Percentiles rank a stretch among this genome's conserved stretches.
These are phyloP conservation scores for Paramecium caudatum DNA, from an alignment of 73 alveolate genomes.

Conservation along the genomic window DNA sequence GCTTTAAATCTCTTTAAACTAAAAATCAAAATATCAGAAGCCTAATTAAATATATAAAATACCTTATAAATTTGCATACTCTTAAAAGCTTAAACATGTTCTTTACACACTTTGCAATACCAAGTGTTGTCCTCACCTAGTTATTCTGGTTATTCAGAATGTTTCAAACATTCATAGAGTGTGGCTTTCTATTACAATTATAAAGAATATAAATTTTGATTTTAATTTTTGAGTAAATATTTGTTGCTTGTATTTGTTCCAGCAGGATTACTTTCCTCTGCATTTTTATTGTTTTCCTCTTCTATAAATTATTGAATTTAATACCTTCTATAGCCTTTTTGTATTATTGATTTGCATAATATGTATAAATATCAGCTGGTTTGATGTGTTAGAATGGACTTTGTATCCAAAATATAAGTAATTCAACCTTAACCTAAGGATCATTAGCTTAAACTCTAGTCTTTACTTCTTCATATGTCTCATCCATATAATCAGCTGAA, in stretches of 20 bases:
- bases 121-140: conserved; percentile 90
- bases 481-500: not conserved
- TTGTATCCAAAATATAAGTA: not conserved
- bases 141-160: conserved; percentile 81
- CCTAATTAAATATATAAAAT: conserved; percentile 75
- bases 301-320: not conserved
- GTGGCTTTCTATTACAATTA: not conserved
- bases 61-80: conserved; percentile 63
- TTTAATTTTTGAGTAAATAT: no score
- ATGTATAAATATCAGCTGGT: not conserved
- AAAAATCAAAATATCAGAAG: conserved; percentile 89
- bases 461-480: not conserved
- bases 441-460: not conserved
- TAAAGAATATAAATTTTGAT: not conserved
- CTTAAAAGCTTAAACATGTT: conserved; percentile 88
- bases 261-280: not conserved
- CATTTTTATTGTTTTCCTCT: not conserved
- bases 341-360: not conserved
- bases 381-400: conserved; percentile 16
- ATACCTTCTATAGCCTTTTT: conserved; percentile 17
- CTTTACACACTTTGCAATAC: conserved; percentile 93
- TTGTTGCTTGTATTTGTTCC: not conserved
- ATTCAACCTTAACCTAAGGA: not conserved
- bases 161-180: conserved; percentile 31
- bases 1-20: conserved; percentile 90